Percentiles rank a stretch among this genome's conserved stretches.
Evolutionary conservation across 2,329 filamentous ascomycete species (phyloP).

Genomic region (Epichloe sylvatica): DNA sequence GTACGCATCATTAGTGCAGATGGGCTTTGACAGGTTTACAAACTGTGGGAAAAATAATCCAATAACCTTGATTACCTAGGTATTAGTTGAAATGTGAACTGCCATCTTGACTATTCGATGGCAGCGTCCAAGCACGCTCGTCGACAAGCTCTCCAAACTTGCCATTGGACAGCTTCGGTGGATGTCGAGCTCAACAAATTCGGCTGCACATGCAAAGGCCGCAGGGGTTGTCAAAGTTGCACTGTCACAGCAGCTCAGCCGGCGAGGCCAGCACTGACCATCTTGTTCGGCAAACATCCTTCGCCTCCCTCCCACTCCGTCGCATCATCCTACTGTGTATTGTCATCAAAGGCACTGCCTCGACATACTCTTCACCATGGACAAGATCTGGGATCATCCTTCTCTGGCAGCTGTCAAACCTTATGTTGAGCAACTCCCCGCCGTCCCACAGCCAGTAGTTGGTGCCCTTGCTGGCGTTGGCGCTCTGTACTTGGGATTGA

Average conservation of each 20-base stretch:
- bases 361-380: constrained; percentile 12
- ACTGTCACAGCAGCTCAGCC: no score
- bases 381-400: constrained; percentile 10
- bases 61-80: no score
- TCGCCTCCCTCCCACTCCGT: not conserved
- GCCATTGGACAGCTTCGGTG: not conserved
- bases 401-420: not conserved
- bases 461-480: constrained; percentile 41
- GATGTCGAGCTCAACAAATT: constrained; percentile 5
- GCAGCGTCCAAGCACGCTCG: not conserved
- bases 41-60: no score
- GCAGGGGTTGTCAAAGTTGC: not conserved
- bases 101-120: no score
- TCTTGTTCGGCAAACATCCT: not conserved
- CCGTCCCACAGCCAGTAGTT: constrained; percentile 31
- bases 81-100: no score
- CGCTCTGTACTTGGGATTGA: constrained; percentile 41
- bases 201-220: not conserved
- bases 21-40: no score
- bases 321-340: not conserved
- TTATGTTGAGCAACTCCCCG: constrained; percentile 12
- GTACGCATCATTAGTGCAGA: not conserved
- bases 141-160: not conserved
- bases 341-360: not conserved
- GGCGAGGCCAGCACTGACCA: no score